A percentile compares a stretch with the other conserved stretches of the same genome.
These are phyloP conservation scores for Salix brachista DNA, from an alignment of 345 rosid genomes.

Conservation along the genomic window DNA sequence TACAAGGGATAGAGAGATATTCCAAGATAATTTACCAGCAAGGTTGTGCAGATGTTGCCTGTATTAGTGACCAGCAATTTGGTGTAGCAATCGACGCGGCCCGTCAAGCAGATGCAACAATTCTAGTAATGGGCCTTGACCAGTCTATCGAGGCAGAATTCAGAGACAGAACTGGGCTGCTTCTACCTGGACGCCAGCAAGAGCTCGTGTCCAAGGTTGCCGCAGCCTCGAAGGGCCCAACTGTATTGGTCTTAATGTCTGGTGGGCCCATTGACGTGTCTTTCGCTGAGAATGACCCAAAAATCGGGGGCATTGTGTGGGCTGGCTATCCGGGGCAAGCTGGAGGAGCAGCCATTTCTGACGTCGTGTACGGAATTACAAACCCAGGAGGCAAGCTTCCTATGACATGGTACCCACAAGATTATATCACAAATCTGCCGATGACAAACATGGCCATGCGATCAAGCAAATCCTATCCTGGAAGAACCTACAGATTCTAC, in stretches of 20 bases:
- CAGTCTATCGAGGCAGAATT: slow-evolving; percentile 28
- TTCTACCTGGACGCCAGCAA: slow-evolving; percentile 31
- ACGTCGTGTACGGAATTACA: slow-evolving; percentile 19
- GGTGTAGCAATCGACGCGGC: slow-evolving; percentile 20
- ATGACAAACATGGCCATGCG: slow-evolving; percentile 34
- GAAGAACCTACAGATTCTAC: slow-evolving; percentile 54
- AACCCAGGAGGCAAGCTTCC: slow-evolving; percentile 38
- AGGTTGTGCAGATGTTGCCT: slow-evolving; percentile 23
- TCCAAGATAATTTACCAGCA: slow-evolving; percentile 13
- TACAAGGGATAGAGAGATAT: slow-evolving; percentile 22
- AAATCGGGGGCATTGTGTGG: slow-evolving; percentile 23
- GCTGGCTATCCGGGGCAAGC: slow-evolving; percentile 32
- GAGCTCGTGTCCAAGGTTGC: slow-evolving; percentile 24
- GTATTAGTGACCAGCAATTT: slow-evolving; percentile 12
- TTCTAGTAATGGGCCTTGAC: slow-evolving; percentile 30
- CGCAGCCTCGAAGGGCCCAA: slow-evolving; percentile 19
- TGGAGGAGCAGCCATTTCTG: slow-evolving; percentile 32
- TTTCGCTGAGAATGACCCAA: slow-evolving; percentile 21
- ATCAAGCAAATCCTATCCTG: slow-evolving; percentile 19
- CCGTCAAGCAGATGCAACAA: slow-evolving; percentile 23
- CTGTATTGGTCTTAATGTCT: slow-evolving; percentile 27
- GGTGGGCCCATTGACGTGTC: slow-evolving; percentile 30
- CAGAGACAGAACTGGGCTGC: slow-evolving; percentile 21
- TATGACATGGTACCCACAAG: slow-evolving; percentile 37
- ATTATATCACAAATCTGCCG: slow-evolving; percentile 23